A percentile compares a stretch with the other conserved stretches of the same genome.
Evolutionary conservation across 2,329 filamentous ascomycete species (phyloP).

Genomic region (Cryphonectria japonica): DNA sequence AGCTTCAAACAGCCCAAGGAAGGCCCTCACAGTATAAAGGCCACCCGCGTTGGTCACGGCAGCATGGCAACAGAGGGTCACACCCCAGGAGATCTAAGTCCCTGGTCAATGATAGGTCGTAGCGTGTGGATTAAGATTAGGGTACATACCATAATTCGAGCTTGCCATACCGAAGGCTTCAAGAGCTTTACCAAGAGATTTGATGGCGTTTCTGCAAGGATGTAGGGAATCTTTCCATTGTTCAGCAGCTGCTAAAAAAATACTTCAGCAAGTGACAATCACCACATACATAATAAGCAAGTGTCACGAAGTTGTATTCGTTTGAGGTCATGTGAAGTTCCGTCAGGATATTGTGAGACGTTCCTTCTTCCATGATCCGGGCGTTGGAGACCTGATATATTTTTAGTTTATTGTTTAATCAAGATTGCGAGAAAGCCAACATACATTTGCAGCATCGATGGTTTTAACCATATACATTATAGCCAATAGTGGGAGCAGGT

Average conservation of each 20-base stretch:
- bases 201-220: constrained; percentile 25
- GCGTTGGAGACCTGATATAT: constrained; percentile 40
- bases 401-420: neutral
- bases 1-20: constrained; percentile 39
- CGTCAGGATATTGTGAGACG: constrained; percentile 45
- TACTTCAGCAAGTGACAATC: constrained; percentile 34
- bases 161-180: constrained; percentile 24
- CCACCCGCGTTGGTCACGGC: constrained; percentile 44
- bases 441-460: constrained; percentile 43
- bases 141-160: constrained; percentile 41
- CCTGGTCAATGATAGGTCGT: neutral
- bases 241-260: neutral
- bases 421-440: neutral
- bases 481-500: constrained; percentile 46
- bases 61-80: constrained; percentile 40
- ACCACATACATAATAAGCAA: constrained; percentile 43
- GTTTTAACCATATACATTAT: constrained; percentile 48
- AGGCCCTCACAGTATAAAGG: constrained; percentile 44
- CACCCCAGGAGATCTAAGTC: constrained; percentile 41
- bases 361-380: constrained; percentile 48
- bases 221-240: constrained; percentile 14
- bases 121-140: neutral
- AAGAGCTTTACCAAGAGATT: constrained; percentile 25
- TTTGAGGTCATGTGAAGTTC: constrained; percentile 45
- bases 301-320: constrained; percentile 45